Conservation (phyloP, 1,284 basidiomycete species). For the Rhizoctonia solani region DNA sequence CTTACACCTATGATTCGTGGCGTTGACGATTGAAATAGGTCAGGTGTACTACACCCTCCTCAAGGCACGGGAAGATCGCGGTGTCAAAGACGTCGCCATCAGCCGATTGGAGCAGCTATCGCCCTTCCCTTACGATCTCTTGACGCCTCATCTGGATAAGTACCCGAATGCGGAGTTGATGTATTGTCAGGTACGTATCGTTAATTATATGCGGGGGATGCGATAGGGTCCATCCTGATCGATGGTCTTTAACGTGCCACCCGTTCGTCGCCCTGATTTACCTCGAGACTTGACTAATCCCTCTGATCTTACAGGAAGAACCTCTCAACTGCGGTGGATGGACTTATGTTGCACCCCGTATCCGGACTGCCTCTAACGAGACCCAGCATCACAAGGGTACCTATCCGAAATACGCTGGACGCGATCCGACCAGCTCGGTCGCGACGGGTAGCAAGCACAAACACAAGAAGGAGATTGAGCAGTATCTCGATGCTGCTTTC, state of each 20-base stretch:
- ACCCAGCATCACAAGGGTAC: slow-evolving; percentile 91
- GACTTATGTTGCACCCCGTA: slow-evolving; percentile 89
- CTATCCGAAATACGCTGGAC: slow-evolving; percentile 83
- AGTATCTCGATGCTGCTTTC: slow-evolving; percentile 59
- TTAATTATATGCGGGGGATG: background rate
- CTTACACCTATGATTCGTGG: background rate
- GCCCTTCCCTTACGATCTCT: slow-evolving; percentile 92
- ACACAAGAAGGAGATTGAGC: slow-evolving; percentile 85
- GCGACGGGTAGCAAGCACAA: slow-evolving; percentile 89
- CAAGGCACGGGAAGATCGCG: slow-evolving; percentile 85
- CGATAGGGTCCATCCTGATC: no score
- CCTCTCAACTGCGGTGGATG: slow-evolving; percentile 93
- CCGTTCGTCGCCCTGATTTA: background rate
- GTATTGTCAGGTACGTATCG: slow-evolving; percentile 76
- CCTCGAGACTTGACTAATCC: no score
- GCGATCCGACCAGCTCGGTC: slow-evolving; percentile 85
- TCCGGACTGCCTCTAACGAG: slow-evolving; percentile 79
- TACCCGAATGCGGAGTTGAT: slow-evolving; percentile 93
- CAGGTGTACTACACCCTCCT: slow-evolving; percentile 93
- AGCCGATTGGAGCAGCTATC: slow-evolving; percentile 93
- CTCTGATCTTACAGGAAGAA: slow-evolving; percentile 79
- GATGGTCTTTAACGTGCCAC: no score
- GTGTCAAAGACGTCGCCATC: slow-evolving; percentile 91
- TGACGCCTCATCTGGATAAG: slow-evolving; percentile 88
- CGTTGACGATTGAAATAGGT: slow-evolving; percentile 52